Percentiles rank a stretch among this genome's conserved stretches.
Conservation (phyloP, 1,284 basidiomycete species). For the Boletus mariae region DNA sequence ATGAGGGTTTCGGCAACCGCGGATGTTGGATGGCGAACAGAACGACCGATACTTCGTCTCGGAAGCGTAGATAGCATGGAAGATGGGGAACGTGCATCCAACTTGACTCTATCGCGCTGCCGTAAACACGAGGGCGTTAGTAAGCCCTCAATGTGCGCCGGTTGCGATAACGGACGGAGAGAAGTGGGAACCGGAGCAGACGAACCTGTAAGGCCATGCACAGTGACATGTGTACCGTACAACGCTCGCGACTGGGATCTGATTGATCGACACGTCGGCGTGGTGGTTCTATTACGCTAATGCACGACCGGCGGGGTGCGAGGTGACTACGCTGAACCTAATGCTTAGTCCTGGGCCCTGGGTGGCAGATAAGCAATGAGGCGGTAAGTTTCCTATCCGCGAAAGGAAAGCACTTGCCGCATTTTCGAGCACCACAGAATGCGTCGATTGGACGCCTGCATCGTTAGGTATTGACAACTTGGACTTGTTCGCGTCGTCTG, state of each 20-base stretch:
- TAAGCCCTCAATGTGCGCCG: background rate
- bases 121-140: constrained; percentile 10
- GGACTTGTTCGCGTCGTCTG: no score
- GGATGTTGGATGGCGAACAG: background rate
- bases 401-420: background rate
- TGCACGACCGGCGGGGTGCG: background rate
- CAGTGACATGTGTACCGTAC: background rate
- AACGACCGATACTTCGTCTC: background rate
- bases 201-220: background rate
- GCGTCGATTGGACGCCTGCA: no score
- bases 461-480: no score
- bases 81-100: constrained; percentile 12
- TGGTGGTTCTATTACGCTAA: background rate
- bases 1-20: constrained; percentile 3
- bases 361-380: constrained; percentile 9
- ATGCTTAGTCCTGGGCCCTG: constrained; percentile 3
- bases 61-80: constrained; percentile 12
- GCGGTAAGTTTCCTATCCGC: background rate
- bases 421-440: no score
- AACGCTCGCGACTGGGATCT: background rate
- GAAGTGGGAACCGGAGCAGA: background rate
- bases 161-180: constrained; percentile 12
- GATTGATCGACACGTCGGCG: constrained; percentile 7
- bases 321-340: background rate
- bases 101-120: constrained; percentile 3